These are phyloP conservation scores for Golubevia pallescens DNA, from an alignment of 1,284 basidiomycete genomes.

Conservation along the genomic window DNA sequence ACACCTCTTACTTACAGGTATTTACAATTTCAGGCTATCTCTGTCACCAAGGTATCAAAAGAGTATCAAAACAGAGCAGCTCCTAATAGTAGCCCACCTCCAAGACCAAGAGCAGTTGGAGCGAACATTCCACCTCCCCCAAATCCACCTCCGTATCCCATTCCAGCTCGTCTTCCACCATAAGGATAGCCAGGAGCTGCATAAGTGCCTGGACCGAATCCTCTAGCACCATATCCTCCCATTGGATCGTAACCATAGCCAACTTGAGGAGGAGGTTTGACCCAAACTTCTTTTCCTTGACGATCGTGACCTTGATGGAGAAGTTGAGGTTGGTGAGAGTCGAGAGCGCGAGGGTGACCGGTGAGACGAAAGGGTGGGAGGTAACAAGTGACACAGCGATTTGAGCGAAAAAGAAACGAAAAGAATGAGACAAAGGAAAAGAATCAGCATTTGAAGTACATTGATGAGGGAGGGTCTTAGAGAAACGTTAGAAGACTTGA, in stretches of 20 bases:
- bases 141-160: not conserved
- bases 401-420: not conserved
- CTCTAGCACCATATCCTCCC: constrained; percentile 24
- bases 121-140: not conserved
- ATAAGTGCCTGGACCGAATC: constrained; percentile 3
- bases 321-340: not conserved
- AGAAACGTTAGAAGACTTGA: too few species aligned
- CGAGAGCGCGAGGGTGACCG: too few species aligned
- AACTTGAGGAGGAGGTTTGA: constrained; percentile 33
- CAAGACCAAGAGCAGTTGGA: constrained; percentile 16
- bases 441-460: too few species aligned
- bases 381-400: too few species aligned
- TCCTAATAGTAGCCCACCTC: constrained; percentile 34
- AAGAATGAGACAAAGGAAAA: not conserved
- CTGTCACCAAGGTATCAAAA: too few species aligned
- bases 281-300: constrained; percentile 32
- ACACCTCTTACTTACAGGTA: too few species aligned
- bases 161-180: constrained; percentile 5
- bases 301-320: constrained; percentile 15
- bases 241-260: constrained; percentile 25
- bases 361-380: too few species aligned
- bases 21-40: too few species aligned
- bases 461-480: too few species aligned
- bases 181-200: constrained; percentile 23
- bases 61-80: constrained; percentile 27